Evolutionary conservation across 176 grass and related monocot genomes (phyloP), one percentile per base, ranked within the genome.

Genomic region (Triticum monococcum): DNA sequence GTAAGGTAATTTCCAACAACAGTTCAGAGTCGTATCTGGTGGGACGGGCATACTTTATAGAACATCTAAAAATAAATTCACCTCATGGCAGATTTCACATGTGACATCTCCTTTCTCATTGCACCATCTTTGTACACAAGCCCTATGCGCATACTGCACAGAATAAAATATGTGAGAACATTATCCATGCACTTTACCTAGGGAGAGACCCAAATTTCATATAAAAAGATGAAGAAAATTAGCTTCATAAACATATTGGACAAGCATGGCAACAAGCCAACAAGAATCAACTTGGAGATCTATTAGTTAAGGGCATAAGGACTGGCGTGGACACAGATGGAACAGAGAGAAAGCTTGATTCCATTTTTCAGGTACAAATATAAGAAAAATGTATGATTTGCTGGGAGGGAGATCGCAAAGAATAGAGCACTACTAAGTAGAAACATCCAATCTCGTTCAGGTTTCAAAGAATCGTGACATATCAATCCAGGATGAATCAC

Each of bases 41-140:
- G 64, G 36, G 13, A 31, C 38, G 72, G 23, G 13, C 30, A 84
- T 40, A 24, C 69, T 50, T 75, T 3, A 83, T 12, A 82, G 63
- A 79, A 73, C 7, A 11, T 75, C 68, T 65, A 18, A 68, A 63
- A 6, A 35, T 32, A 73, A 86, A 73, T 68, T 88, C 43, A 91
- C 92, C 89, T 94, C 92, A 89, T 91, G 89, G 77, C 89, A 94
- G 37, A 97, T 97, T 91, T 97, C 95, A 78, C 95, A 97, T 79
- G 81, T 92, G 82, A 89, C 86, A 84, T 97, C 90, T 73, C 95
- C 92, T 89, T 97, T 97, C 79, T 97, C 95, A 84, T 97, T 92
- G 90, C 95, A 97, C 95, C 95, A 97, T 31, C 90, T 84, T 33
- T 97, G 95, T 73, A 97, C 95, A 63, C 95, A 97, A 65, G 81